These are phyloP conservation scores for Neofusicoccum sp. DNA, from an alignment of 2,329 filamentous ascomycete species.

Conservation along the genomic window DNA sequence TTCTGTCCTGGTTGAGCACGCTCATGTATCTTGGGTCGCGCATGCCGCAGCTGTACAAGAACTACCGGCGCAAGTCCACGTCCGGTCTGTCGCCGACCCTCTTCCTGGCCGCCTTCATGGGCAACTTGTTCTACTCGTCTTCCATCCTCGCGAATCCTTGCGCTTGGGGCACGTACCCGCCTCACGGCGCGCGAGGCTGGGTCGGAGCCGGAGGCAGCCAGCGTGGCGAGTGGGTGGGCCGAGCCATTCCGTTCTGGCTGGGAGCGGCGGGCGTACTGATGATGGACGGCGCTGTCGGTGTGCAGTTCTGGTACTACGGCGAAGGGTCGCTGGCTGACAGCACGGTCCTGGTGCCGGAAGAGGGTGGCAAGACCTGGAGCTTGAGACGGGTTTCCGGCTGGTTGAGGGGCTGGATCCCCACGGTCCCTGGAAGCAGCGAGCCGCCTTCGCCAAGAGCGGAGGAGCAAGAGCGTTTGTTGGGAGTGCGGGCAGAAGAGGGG, in stretches of 20 bases:
- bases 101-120: constrained; percentile 68
- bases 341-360: constrained; percentile 48
- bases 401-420: constrained; percentile 68
- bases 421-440: background rate
- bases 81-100: constrained; percentile 64
- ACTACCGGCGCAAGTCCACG: constrained; percentile 64
- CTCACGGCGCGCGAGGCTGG: constrained; percentile 64
- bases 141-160: constrained; percentile 66
- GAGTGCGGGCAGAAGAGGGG: constrained; percentile 1
- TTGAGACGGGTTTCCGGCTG: constrained; percentile 64
- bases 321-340: constrained; percentile 48
- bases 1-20: constrained; percentile 43
- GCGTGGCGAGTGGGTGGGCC: constrained; percentile 58
- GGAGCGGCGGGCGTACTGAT: constrained; percentile 66
- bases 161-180: constrained; percentile 60
- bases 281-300: constrained; percentile 63
- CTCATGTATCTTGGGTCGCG: constrained; percentile 38
- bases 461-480: constrained; percentile 11
- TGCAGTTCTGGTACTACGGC: constrained; percentile 65
- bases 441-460: constrained; percentile 9
- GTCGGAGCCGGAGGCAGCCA: constrained; percentile 58
- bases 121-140: constrained; percentile 67
- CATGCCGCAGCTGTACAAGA: constrained; percentile 66
- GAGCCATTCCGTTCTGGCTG: constrained; percentile 65
- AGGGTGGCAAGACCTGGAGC: constrained; percentile 44